Evolutionary conservation across 345 rosid genomes (phyloP), one percentile per base, ranked within the genome.

Genomic region (Draba incana): DNA sequence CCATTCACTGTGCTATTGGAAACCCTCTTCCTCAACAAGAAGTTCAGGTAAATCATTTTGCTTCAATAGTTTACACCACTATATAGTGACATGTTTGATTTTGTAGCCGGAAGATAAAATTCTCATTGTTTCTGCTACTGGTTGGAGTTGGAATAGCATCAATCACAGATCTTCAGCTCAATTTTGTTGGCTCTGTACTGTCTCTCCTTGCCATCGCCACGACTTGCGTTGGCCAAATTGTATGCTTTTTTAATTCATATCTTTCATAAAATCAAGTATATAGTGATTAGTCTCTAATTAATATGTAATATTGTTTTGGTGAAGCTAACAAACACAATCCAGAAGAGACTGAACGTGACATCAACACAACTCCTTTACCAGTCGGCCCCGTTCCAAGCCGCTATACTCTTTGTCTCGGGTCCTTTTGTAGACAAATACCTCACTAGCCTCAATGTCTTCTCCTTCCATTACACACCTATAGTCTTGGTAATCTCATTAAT

Each of bases 361-460:
- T 91, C 99, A 43, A 94, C 99, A 15, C 99, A 94, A 83, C 80
- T 94, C 66, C 85, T 91, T 8, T 94, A 94, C 76, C 99, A 94
- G 25, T 94, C 99, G 2, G 99, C 99, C 2, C 99, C 99, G 38
- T 94, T 91, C 74, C 99, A 94, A 79, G 96, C 99, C 5, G 99
- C 95, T n/a, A 72, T 91, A 79, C 92, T 94, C 37, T 94, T 94
- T 51, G 92, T 94, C 38, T 88, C 96, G 0, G 99, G 99, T 54
- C 99, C 99, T 10, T 60, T 94, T 43, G 99, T 94, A 4, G 99
- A 94, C 70, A 88, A 87, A 43, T 80, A 69, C 77, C 97, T 94
- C 74, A 94, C 97, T 72, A 67, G 84, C 51, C 91, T 84, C 69
- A 94, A 80, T 39, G 99, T 94, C 25, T 94, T 94, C 79, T 91